Evolutionary conservation across 768 basidiomycete species (phyloP).

Genomic region (Macrocybe gigantea): DNA sequence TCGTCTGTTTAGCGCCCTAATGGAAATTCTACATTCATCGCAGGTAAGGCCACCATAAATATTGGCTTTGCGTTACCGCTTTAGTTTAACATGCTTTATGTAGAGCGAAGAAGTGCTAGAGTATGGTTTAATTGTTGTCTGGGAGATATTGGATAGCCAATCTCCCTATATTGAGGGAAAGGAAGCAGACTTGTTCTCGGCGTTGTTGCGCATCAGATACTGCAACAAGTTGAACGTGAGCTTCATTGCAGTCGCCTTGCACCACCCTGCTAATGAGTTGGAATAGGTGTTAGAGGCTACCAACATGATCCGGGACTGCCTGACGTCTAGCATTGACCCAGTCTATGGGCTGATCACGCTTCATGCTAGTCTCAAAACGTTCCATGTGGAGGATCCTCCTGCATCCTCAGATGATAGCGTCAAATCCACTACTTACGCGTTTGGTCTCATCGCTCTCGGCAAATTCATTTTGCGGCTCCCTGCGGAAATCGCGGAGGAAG

Average conservation of each 20-base stretch:
- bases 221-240: slow-evolving; percentile 67
- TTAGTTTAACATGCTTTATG: slow-evolving; percentile 3
- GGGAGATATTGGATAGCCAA: slow-evolving; percentile 81
- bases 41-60: slow-evolving; percentile 46
- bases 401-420: slow-evolving; percentile 37
- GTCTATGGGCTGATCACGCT: slow-evolving; percentile 83
- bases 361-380: slow-evolving; percentile 65
- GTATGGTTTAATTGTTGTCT: slow-evolving; percentile 75
- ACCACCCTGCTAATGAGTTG: not conserved
- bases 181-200: slow-evolving; percentile 71
- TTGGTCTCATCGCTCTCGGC: slow-evolving; percentile 78
- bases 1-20: slow-evolving; percentile 58
- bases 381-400: slow-evolving; percentile 48
- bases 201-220: slow-evolving; percentile 67
- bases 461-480: slow-evolving; percentile 81
- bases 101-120: slow-evolving; percentile 64
- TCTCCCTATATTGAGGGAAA: slow-evolving; percentile 67
- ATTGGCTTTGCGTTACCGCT: not conserved
- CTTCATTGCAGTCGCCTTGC: slow-evolving; percentile 2
- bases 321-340: slow-evolving; percentile 69
- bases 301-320: slow-evolving; percentile 70
- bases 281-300: slow-evolving; percentile 77
- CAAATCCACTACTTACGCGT: slow-evolving; percentile 68
- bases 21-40: slow-evolving; percentile 48
- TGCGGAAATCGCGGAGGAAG: slow-evolving; percentile 81